Percentiles rank a stretch among this genome's conserved stretches.
Conservation (phyloP, 495 filamentous ascomycete species). For the Xylaria telfairii region DNA sequence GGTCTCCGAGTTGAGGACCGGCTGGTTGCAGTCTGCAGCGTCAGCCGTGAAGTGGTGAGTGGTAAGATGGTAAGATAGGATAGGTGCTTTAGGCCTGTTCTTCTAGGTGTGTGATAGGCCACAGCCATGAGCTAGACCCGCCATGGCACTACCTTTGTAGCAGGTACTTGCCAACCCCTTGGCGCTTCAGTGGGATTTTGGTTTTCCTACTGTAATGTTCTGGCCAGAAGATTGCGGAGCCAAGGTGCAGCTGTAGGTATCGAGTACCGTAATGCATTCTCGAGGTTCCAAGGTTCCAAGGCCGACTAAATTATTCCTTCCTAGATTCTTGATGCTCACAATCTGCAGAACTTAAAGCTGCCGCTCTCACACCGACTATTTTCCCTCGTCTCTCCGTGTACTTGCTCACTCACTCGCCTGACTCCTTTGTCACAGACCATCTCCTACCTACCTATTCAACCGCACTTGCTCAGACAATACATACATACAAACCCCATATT, state of each 20-base stretch:
- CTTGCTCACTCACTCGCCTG: slow-evolving; percentile 6
- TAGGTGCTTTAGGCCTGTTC: too few relatives aligned
- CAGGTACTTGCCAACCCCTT: not conserved
- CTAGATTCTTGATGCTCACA: not conserved
- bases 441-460: not conserved
- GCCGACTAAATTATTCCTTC: not conserved
- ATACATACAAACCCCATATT: not conserved
- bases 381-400: too few relatives aligned
- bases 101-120: slow-evolving; percentile 5
- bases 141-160: not conserved
- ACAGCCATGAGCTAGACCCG: not conserved
- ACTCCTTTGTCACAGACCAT: too few relatives aligned
- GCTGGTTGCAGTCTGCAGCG: not conserved
- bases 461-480: not conserved
- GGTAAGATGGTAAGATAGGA: too few relatives aligned
- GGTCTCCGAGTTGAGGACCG: slow-evolving; percentile 3
- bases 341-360: slow-evolving; percentile 10
- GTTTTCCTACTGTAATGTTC: too few relatives aligned
- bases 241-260: slow-evolving; percentile 1
- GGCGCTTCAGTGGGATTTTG: too few relatives aligned
- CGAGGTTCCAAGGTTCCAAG: too few relatives aligned
- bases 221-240: too few relatives aligned
- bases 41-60: not conserved
- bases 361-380: slow-evolving; percentile 10
- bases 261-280: not conserved